Percentiles rank a stretch among this genome's conserved stretches.
phyloP scores from a whole-genome alignment of 2,329 filamentous ascomycete species.

The Myrmaecium sp. region DNA sequence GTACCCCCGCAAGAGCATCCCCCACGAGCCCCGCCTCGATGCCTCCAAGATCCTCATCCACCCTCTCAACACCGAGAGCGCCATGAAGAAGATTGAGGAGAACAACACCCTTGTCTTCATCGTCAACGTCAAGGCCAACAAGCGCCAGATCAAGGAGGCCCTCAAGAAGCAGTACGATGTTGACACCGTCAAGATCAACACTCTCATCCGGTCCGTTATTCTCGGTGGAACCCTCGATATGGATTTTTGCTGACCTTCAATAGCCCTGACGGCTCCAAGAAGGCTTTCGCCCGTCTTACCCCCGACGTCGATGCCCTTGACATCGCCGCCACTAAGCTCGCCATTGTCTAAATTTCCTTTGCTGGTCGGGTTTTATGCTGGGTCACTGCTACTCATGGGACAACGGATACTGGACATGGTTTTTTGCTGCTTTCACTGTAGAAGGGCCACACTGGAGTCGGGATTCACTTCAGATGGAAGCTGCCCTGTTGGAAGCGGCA shows the following conservation, averaged over 20 bases:
- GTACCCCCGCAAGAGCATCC: slow-evolving; percentile 92
- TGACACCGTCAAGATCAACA: slow-evolving; percentile 98
- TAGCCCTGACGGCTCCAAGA: slow-evolving; percentile 93
- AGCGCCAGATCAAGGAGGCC: slow-evolving; percentile 96
- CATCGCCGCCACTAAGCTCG: slow-evolving; percentile 97
- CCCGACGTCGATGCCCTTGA: slow-evolving; percentile 95
- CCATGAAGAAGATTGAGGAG: slow-evolving; percentile 99
- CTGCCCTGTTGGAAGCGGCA: no score
- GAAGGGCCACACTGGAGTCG: no score
- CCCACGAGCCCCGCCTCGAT: slow-evolving; percentile 79
- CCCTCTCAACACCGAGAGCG: slow-evolving; percentile 98
- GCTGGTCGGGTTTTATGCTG: no score
- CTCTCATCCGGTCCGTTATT: slow-evolving; percentile 70
- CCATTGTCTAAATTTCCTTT: slow-evolving; percentile 88
- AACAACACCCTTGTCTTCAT: slow-evolving; percentile 99
- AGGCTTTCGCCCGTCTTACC: slow-evolving; percentile 92
- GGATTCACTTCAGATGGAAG: no score
- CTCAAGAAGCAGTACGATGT: slow-evolving; percentile 99
- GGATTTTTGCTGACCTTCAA: not conserved
- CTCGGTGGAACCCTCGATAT: not conserved
- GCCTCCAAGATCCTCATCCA: slow-evolving; percentile 96
- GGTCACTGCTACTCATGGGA: no score
- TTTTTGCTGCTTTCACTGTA: no score
- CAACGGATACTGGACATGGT: no score
- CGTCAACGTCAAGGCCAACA: slow-evolving; percentile 81